Conservation (phyloP, 768 basidiomycete genomes). For the Guyanaporus albipodus region DNA sequence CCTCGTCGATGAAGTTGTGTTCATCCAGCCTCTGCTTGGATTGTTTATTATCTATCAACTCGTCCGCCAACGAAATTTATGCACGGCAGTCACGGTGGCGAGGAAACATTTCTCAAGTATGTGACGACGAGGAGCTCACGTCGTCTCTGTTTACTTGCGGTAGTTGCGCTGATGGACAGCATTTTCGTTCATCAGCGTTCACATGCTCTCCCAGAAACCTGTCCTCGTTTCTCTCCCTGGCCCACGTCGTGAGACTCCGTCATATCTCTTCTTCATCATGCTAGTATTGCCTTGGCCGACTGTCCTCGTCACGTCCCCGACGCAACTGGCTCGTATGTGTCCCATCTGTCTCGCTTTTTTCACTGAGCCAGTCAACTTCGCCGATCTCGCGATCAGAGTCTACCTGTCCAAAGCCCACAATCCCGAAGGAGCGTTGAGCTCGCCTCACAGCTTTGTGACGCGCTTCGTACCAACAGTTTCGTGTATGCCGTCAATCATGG, state of each 20-base stretch:
- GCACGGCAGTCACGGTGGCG: constrained; percentile 2
- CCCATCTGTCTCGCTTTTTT: not conserved
- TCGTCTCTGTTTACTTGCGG: no score
- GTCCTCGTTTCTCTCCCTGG: no score
- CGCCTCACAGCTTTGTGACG: constrained; percentile 40
- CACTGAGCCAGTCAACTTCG: constrained; percentile 37
- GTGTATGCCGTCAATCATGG: constrained; percentile 39
- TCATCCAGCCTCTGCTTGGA: constrained; percentile 20
- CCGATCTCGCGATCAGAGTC: constrained; percentile 49
- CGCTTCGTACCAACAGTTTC: constrained; percentile 42
- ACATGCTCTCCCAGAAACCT: not conserved
- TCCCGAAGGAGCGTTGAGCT: constrained; percentile 39
- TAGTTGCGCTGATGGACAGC: no score
- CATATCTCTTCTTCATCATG: constrained; percentile 31
- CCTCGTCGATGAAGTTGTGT: constrained; percentile 12
- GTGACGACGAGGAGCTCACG: no score
- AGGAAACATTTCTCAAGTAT: not conserved
- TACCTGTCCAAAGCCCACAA: constrained; percentile 44
- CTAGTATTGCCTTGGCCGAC: constrained; percentile 27
- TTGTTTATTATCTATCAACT: constrained; percentile 24
- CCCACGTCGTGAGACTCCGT: no score
- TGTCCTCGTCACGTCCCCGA: constrained; percentile 35
- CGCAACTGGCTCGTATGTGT: constrained; percentile 33
- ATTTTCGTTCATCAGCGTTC: not conserved
- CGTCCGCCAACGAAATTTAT: constrained; percentile 20